Evolutionary conservation across 108 stramenopile species (phyloP).

Genomic region (Mayamaea pseudoterrestris): DNA sequence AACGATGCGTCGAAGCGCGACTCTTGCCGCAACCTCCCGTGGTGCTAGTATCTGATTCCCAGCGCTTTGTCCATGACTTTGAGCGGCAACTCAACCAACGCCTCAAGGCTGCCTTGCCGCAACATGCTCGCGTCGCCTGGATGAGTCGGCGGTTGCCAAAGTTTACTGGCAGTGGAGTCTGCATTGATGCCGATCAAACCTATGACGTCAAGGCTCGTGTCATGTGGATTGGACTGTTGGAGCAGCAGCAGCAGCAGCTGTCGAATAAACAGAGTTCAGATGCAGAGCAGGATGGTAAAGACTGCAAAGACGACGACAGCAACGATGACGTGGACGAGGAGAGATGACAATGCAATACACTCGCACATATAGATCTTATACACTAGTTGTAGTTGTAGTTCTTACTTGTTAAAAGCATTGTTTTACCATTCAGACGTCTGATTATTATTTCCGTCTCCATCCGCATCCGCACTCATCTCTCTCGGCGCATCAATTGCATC

Average conservation of each 20-base stretch:
- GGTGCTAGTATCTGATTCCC: conserved; percentile 63
- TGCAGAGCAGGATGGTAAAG: no score
- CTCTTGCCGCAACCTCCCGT: conserved; percentile 7
- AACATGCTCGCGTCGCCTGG: conserved; percentile 26
- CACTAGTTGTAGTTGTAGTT: no score
- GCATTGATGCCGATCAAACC: conserved; percentile 64
- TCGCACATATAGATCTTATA: no score
- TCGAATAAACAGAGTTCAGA: no score
- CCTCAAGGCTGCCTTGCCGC: conserved; percentile 9
- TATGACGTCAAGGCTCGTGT: conserved; percentile 54
- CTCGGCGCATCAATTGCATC: no score
- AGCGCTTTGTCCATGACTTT: conserved; percentile 60
- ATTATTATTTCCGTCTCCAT: no score
- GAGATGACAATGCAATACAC: no score
- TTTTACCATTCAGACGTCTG: no score
- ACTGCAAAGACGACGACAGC: no score
- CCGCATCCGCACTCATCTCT: no score
- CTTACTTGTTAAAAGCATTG: no score
- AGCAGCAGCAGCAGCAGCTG: neutral
- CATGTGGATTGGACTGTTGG: conserved; percentile 29
- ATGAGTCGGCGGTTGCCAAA: conserved; percentile 18
- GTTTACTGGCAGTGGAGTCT: conserved; percentile 54
- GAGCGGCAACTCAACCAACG: conserved; percentile 15
- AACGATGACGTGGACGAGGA: no score
- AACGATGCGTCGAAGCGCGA: conserved; percentile 36